Evolutionary conservation across 208 protist species (phyloP), one percentile per base, ranked within the genome.

Genomic region (Trypanosoma boissoni): DNA sequence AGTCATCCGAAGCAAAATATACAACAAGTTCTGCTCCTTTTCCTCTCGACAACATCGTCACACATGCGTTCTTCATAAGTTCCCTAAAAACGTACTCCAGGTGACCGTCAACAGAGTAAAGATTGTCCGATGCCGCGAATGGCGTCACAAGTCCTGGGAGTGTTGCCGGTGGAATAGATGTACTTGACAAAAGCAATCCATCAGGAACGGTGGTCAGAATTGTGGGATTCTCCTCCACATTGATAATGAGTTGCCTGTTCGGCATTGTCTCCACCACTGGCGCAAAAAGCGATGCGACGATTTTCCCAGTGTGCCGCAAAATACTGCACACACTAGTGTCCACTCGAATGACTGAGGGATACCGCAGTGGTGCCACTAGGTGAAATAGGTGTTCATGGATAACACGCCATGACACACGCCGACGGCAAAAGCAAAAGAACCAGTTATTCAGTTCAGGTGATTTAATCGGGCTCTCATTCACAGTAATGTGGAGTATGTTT

Each of bases 41-140:
- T 39, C 23, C 41, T 26, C 56, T 24, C 49, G 50, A 49, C 9
- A 78, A 34, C 29, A 68, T 83, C 4, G 88, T 83, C 39, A 76
- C 73, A 37, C 78, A 95, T n/a, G 88, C 85, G 49, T 95, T 95
- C 58, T 95, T 95, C 14, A 95, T 74, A 0, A 92, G 34, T 60
- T 95, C 85, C 20, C 83, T 67, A 44, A 95, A 82, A 18, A 88
- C 68, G 63, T 95, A 95, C 5, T 61, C 50, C 12, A 92, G 71
- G 42, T 95, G 84, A 29, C 78, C 79, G 24, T 88, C 80, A 0
- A 92, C 76, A 24, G 85, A 80, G 68, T 76, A 84, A 7, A 91
- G 49, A 3, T 26, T 1, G 16, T 16, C 26, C 64, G 72, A 72
- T 5, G 58, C 14, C 14, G 27, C 34, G 4, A 69, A 49, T 26